Conservation (phyloP, 331 rosid genomes). For the Prunus yedoensis region DNA sequence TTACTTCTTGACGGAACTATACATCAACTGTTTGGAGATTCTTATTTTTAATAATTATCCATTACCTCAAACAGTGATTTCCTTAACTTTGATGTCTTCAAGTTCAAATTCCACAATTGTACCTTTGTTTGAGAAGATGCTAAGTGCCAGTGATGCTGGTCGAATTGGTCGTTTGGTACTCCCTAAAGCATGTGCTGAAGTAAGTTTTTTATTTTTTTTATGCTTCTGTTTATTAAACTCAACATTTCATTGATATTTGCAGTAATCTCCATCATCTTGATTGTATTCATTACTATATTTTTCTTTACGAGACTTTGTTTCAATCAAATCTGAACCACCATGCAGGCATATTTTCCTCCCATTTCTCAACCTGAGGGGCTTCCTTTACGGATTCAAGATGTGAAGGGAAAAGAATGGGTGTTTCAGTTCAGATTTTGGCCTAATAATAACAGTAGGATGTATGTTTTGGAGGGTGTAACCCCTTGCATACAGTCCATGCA, state of each 20-base stretch:
- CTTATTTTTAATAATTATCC: conserved; percentile 12
- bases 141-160: conserved; percentile 99
- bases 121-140: conserved; percentile 98
- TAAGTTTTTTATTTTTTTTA: conserved; percentile 34
- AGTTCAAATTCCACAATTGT: conserved; percentile 94
- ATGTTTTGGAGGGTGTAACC: conserved; percentile 97
- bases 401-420: conserved; percentile 98
- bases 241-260: conserved; percentile 19
- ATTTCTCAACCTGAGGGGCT: conserved; percentile 99
- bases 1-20: conserved; percentile 7
- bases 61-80: conserved; percentile 22
- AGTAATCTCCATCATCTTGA: neutral
- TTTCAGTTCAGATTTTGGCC: conserved; percentile 99
- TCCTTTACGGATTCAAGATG: conserved; percentile 94
- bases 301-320: conserved; percentile 5
- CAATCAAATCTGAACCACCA: conserved; percentile 31
- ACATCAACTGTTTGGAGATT: neutral
- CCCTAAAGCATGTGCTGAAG: conserved; percentile 99
- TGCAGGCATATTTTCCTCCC: conserved; percentile 97
- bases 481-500: conserved; percentile 99
- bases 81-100: conserved; percentile 60
- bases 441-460: conserved; percentile 98
- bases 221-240: neutral
- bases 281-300: conserved; percentile 7
- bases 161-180: conserved; percentile 98